These are phyloP conservation scores for Scytalidium sp. DNA, from an alignment of 2,329 filamentous ascomycete genomes.

Conservation along the genomic window DNA sequence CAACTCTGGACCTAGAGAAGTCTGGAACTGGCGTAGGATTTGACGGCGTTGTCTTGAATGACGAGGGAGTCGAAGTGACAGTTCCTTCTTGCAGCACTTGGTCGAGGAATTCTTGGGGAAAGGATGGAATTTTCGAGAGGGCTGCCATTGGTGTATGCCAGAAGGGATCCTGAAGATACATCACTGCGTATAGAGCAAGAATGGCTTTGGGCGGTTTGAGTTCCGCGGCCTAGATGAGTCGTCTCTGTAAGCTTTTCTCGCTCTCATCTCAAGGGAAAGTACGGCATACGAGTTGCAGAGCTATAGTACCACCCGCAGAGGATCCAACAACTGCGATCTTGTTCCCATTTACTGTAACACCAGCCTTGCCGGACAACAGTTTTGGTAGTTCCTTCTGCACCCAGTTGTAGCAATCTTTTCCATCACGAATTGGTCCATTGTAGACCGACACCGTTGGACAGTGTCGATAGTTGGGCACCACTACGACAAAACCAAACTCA, in stretches of 20 bases:
- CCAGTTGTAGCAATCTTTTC: constrained; percentile 2
- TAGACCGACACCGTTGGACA: constrained; percentile 1
- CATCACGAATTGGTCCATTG: constrained; percentile 3
- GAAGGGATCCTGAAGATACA: not conserved
- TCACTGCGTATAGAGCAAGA: not conserved
- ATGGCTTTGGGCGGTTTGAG: not conserved
- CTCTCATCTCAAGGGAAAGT: too few species aligned
- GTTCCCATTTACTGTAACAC: not conserved
- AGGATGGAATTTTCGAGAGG: not conserved
- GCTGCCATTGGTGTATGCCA: not conserved
- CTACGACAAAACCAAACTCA: constrained; percentile 5
- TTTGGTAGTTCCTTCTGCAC: not conserved
- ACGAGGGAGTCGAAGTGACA: too few species aligned
- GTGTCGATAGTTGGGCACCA: constrained; percentile 4
- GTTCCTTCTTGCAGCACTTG: too few species aligned
- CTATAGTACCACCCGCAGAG: constrained; percentile 1
- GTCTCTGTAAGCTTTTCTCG: not conserved
- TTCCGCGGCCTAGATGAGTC: not conserved
- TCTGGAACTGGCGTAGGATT: not conserved
- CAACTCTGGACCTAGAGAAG: not conserved
- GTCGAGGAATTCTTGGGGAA: constrained; percentile 2
- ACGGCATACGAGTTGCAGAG: constrained; percentile 2
- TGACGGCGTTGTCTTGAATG: not conserved
- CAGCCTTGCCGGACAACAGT: not conserved
- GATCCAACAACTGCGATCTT: constrained; percentile 3